phyloP scores from a whole-genome alignment of 345 rosid species.

The Populus ilicifolia region DNA sequence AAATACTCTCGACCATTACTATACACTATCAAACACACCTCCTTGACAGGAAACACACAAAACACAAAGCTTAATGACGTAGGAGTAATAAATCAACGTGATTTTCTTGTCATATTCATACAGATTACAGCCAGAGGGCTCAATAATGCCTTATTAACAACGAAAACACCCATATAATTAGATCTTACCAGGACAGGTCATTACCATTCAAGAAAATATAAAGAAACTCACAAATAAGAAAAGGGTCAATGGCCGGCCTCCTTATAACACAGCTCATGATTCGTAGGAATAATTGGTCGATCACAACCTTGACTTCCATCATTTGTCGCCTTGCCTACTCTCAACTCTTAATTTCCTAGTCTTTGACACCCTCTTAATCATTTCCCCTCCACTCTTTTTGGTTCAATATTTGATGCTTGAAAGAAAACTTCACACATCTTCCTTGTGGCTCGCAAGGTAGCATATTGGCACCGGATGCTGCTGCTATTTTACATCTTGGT shows the following conservation, averaged over 20 bases:
- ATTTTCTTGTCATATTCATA: not conserved
- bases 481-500: not conserved
- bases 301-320: not conserved
- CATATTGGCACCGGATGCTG: not conserved
- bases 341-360: not conserved
- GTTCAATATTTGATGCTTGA: not conserved
- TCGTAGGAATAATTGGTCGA: not conserved
- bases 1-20: no score
- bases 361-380: not conserved
- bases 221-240: no score
- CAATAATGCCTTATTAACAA: not conserved
- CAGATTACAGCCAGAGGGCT: not conserved
- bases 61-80: not conserved
- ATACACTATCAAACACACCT: no score
- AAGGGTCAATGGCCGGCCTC: not conserved
- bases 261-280: not conserved
- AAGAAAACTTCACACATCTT: not conserved
- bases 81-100: not conserved
- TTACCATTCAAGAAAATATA: no score
- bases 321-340: not conserved
- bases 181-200: no score
- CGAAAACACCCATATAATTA: not conserved
- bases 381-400: not conserved
- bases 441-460: not conserved
- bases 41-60: not conserved